These are phyloP conservation scores for Aspergillus nomiae DNA, from an alignment of 2,329 filamentous ascomycete species.

Conservation along the genomic window DNA sequence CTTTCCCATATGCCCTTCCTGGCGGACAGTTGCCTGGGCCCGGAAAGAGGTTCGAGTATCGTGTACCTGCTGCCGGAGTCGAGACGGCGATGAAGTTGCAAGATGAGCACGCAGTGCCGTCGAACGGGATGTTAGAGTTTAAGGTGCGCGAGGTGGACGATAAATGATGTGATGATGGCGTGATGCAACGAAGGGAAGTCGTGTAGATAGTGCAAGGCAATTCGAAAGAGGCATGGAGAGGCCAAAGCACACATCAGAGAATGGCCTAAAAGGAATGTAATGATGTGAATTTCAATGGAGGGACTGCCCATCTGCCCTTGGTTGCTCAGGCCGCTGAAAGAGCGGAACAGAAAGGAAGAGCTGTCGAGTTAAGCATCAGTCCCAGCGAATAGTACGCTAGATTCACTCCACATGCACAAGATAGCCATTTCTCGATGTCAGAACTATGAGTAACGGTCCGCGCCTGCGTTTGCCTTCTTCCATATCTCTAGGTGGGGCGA, in stretches of 20 bases:
- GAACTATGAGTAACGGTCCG: not conserved
- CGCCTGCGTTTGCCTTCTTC: not conserved
- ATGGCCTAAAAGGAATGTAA: not conserved
- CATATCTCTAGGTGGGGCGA: not conserved
- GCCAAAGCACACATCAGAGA: not conserved
- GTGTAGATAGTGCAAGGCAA: not conserved
- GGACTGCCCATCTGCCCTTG: not conserved
- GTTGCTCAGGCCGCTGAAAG: not conserved
- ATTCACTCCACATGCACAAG: not conserved
- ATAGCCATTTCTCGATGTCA: not conserved
- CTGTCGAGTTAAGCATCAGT: not conserved
- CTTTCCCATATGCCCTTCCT: conserved; percentile 59
- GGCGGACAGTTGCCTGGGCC: conserved; percentile 37
- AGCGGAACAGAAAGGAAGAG: not conserved
- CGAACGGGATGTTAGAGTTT: conserved; percentile 60
- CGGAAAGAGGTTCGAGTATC: conserved; percentile 58
- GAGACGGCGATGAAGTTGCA: conserved; percentile 57
- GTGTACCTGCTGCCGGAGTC: conserved; percentile 61
- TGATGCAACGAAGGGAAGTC: not conserved
- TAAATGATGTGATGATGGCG: not conserved
- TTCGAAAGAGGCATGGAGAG: not conserved
- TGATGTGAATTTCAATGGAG: not conserved
- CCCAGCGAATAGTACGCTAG: not conserved
- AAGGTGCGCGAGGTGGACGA: conserved; percentile 30
- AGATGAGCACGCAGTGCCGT: conserved; percentile 51